Evolutionary conservation across 2,329 filamentous ascomycete genomes (phyloP), one percentile per base, ranked within the genome.

Genomic region (Hawksworthiomyces lignivorus): DNA sequence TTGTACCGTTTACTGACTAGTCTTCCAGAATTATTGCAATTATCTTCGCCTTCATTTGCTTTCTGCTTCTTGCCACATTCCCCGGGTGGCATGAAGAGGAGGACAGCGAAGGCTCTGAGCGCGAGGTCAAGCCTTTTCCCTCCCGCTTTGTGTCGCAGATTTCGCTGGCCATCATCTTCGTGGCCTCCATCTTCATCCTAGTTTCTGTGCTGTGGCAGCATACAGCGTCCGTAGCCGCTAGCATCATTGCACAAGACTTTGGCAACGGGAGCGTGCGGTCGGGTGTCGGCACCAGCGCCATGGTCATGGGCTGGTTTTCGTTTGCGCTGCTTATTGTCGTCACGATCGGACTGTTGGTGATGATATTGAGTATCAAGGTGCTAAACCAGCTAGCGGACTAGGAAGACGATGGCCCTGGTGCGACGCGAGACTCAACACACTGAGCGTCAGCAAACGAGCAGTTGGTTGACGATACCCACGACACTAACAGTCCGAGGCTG

Each of bases 231-330:
- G 92, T 98, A 1, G 90, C 90, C 26, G 92, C 92, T 18, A 88
- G 87, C 46, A 85, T 94, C 50, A 89, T 98, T 50, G 87, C 89
- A 1, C 86, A 94, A 69, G 88, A 94, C 57, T 77, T 96, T 51
- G 89, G 84, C 27, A 96, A 96, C 61, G 89, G 89, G 32, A 86
- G 82, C 51, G 86, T 96, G 44, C 80, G 75, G 60, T 87, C 82
- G 43, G 89, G 89, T 26, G 87, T 96, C 11, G 89, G 89, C n/a
- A 89, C 87, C 36, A 86, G 83, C 29, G 90, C 92, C 43, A 97
- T 98, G 87, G 86, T 96, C 15, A 73, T 98, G 57, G 92, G 92
- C 45, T 98, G 92, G 92, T 97, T 98, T 64, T 86, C 87, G 31
- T 97, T 98, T 58, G 84, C 86, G 18, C 64, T 97, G 40, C 73